Evolutionary conservation across 306 rosid species (phyloP).

Genomic region (Crataegus laevigata): DNA sequence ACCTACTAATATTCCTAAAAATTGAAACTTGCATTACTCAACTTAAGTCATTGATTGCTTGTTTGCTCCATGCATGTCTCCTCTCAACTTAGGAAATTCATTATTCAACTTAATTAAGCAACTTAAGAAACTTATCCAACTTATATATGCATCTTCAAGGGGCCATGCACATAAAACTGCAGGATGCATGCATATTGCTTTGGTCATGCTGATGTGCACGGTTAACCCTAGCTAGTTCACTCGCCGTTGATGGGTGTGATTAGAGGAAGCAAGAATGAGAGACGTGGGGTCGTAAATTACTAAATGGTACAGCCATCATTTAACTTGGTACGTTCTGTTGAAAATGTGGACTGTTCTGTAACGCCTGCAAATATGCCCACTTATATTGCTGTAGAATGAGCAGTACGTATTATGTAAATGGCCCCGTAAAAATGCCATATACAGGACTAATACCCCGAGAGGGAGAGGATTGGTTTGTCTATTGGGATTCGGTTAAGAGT

Average conservation of each 20-base stretch:
- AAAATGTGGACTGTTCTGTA: neutral
- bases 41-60: too few relatives aligned
- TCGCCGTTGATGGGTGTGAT: neutral
- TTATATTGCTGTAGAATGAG: neutral
- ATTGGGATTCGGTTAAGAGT: constrained; percentile 33
- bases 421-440: neutral
- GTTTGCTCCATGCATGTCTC: too few relatives aligned
- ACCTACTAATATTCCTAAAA: too few relatives aligned
- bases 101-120: neutral
- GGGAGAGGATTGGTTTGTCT: constrained; percentile 11
- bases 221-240: neutral
- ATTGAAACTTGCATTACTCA: too few relatives aligned
- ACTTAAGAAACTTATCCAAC: neutral
- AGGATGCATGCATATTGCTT: neutral
- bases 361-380: neutral
- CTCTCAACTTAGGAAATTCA: too few relatives aligned
- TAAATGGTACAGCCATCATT: neutral
- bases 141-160: neutral
- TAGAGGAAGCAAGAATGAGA: neutral
- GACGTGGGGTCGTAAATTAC: neutral
- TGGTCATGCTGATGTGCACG: constrained; percentile 13
- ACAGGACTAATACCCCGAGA: neutral
- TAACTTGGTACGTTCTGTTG: neutral
- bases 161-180: neutral
- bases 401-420: neutral